Evolutionary conservation across 1,139 yeast genomes (phyloP).

Genomic region (Zygosaccharomyces sapae): DNA sequence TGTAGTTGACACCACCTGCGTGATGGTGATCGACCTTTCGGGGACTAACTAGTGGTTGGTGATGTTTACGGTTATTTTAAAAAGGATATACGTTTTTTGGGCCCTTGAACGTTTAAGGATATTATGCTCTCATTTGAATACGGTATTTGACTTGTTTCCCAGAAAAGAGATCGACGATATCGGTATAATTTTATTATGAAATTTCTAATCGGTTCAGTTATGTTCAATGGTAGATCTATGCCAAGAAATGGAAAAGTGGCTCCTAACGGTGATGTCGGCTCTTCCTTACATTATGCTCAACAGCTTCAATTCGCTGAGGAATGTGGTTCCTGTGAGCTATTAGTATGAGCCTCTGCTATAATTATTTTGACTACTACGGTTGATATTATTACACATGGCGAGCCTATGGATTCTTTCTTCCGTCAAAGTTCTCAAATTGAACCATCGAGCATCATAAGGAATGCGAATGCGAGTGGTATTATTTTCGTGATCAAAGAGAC

Average conservation of each 20-base stretch:
- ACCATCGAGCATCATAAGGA: not conserved
- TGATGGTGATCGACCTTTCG: too few species aligned
- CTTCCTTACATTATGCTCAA: too few species aligned
- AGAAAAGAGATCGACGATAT: not conserved
- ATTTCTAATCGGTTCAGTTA: too few species aligned
- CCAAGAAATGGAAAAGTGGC: too few species aligned
- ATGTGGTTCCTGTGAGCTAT: not conserved
- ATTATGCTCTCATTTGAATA: not conserved
- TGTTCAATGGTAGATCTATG: too few species aligned
- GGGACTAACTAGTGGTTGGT: not conserved
- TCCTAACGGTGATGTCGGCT: too few species aligned
- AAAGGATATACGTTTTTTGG: not conserved
- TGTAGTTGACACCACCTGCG: too few species aligned
- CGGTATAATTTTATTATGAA: not conserved
- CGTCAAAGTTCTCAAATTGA: not conserved
- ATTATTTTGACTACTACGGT: too few species aligned
- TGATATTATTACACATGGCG: slow-evolving; percentile 5
- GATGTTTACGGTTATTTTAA: not conserved
- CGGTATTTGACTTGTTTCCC: not conserved
- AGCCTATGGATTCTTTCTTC: slow-evolving; percentile 4
- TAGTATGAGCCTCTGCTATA: not conserved
- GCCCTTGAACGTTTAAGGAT: not conserved
- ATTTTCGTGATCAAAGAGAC: not conserved
- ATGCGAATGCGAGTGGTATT: slow-evolving; percentile 1
- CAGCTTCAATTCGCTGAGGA: too few species aligned